Percentiles rank a stretch among this genome's conserved stretches.
These are phyloP conservation scores for Salix viminalis DNA, from an alignment of 345 rosid species.

Conservation along the genomic window DNA sequence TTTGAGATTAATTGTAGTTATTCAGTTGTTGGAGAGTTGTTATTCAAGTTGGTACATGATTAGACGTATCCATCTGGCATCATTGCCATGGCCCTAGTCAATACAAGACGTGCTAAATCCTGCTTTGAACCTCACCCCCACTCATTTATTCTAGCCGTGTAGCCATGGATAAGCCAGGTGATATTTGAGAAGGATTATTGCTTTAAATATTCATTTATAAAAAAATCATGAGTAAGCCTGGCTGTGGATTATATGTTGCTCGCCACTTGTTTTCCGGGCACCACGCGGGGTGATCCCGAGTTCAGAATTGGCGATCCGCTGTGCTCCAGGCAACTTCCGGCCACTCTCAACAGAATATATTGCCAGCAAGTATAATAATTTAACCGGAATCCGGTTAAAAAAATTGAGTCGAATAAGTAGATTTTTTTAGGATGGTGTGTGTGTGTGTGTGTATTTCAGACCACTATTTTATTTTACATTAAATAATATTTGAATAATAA, in stretches of 20 bases:
- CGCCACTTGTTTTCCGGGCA: no score
- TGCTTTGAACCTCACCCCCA: neutral
- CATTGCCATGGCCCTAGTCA: conserved; percentile 13
- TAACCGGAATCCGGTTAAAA: no score
- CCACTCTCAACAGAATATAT: no score
- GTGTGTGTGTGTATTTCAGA: no score
- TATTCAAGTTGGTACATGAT: conserved; percentile 33
- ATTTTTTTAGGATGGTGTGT: no score
- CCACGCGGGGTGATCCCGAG: neutral
- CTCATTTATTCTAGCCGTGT: neutral
- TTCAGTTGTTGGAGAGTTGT: conserved; percentile 51
- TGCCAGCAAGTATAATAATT: no score
- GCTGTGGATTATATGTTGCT: neutral
- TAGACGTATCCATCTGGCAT: conserved; percentile 27
- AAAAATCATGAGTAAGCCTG: neutral
- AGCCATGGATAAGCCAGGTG: neutral
- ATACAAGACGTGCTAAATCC: neutral
- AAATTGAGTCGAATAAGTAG: no score
- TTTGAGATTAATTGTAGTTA: conserved; percentile 10
- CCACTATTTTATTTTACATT: no score
- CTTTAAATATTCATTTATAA: neutral
- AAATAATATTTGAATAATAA: no score
- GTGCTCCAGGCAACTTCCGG: neutral
- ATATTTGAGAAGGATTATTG: neutral
- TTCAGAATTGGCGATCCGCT: neutral